Percentiles rank a stretch among this genome's conserved stretches.
Conservation (phyloP, 2,329 filamentous ascomycete genomes). For the Phoma sp. region DNA sequence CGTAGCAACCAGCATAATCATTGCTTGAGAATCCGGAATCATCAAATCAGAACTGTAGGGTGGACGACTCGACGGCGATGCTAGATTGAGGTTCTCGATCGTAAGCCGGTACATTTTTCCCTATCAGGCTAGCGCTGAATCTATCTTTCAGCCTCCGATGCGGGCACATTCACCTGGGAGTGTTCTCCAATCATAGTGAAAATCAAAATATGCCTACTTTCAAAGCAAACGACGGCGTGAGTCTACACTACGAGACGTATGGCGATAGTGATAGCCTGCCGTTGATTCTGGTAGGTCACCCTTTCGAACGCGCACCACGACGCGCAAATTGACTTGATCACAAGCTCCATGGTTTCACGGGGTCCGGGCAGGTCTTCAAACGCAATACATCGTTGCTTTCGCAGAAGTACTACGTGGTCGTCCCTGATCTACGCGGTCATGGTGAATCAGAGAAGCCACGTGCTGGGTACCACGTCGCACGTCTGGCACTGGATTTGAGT, state of each 20-base stretch:
- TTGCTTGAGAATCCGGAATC: too few species aligned
- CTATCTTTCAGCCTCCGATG: not conserved
- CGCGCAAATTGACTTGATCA: not conserved
- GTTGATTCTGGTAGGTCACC: conserved; percentile 23
- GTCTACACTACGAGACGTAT: conserved; percentile 20
- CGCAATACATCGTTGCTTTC: conserved; percentile 24
- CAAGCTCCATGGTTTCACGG: conserved; percentile 39
- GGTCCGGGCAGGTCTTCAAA: conserved; percentile 28
- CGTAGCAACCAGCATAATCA: too few species aligned
- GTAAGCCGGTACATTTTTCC: not conserved
- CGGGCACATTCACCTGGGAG: not conserved
- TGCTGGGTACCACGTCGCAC: conserved; percentile 36
- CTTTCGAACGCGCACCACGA: not conserved
- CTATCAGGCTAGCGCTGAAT: not conserved
- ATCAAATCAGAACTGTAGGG: too few species aligned
- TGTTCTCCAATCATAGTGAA: not conserved
- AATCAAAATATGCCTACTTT: conserved; percentile 19
- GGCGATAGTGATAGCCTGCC: conserved; percentile 12
- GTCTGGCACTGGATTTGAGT: conserved; percentile 34
- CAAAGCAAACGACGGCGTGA: conserved; percentile 25
- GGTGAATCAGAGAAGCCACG: conserved; percentile 32
- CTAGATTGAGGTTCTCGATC: not conserved
- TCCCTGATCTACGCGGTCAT: conserved; percentile 36
- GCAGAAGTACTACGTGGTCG: conserved; percentile 16
- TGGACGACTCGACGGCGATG: too few species aligned